Evolutionary conservation across 148 eudicot genomes (phyloP).

Genomic region (Pouteria glomerata): DNA sequence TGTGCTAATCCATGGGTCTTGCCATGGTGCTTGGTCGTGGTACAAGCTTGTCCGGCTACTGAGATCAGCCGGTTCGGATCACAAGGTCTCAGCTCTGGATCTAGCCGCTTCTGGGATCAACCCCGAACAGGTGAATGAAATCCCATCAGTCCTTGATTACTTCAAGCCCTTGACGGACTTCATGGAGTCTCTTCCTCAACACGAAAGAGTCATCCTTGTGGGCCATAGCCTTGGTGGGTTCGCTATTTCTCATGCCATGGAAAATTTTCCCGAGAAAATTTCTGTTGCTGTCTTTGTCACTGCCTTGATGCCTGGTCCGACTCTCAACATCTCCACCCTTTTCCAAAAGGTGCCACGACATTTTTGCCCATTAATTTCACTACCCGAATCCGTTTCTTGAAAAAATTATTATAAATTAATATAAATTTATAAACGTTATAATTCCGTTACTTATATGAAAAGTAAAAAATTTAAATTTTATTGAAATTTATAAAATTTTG

Average conservation of each 20-base stretch:
- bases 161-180: constrained; percentile 8
- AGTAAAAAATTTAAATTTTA: no score
- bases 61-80: not conserved
- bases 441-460: no score
- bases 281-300: constrained; percentile 10
- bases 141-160: constrained; percentile 13
- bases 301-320: constrained; percentile 11
- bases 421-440: no score
- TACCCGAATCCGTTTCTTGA: not conserved
- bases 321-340: constrained; percentile 12
- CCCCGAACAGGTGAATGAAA: not conserved
- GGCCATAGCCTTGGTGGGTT: constrained; percentile 11
- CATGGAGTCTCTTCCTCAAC: constrained; percentile 1
- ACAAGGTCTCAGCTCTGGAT: constrained; percentile 18
- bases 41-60: constrained; percentile 19
- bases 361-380: no score
- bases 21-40: constrained; percentile 33
- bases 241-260: constrained; percentile 6
- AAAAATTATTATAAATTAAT: not conserved
- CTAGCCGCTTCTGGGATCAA: constrained; percentile 14
- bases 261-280: constrained; percentile 9
- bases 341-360: not conserved
- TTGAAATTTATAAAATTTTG: no score
- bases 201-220: constrained; percentile 2
- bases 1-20: constrained; percentile 21